Percentiles rank a stretch among this genome's conserved stretches.
Conservation (phyloP, 495 filamentous ascomycete genomes). For the Sordaria brevicollis region DNA sequence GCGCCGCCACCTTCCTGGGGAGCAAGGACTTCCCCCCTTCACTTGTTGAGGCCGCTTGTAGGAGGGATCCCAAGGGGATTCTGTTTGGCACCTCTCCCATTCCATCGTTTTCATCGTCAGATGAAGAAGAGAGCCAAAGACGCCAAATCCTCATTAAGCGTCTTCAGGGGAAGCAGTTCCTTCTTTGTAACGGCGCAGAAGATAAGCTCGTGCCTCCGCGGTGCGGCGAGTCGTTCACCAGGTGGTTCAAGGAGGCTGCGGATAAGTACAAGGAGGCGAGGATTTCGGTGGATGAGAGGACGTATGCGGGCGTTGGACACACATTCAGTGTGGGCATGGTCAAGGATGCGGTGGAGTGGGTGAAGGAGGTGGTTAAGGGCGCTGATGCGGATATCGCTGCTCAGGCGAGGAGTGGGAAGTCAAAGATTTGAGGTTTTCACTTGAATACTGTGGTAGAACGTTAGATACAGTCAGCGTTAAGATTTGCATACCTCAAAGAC, state of each 20-base stretch:
- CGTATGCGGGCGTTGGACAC: constrained; percentile 66
- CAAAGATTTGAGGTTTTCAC: constrained; percentile 19
- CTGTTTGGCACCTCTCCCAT: constrained; percentile 44
- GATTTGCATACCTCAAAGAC: too few species aligned
- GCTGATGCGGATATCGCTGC: constrained; percentile 6
- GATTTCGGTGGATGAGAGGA: constrained; percentile 57
- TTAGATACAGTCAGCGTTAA: too few species aligned
- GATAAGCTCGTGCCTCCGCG: constrained; percentile 83
- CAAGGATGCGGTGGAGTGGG: constrained; percentile 55
- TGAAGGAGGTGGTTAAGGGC: constrained; percentile 40
- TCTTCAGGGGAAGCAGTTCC: constrained; percentile 62
- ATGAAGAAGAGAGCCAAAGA: constrained; percentile 16
- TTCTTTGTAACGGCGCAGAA: constrained; percentile 62
- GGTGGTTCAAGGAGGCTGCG: constrained; percentile 55
- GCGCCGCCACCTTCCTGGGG: constrained; percentile 58
- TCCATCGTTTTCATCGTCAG: constrained; percentile 3
- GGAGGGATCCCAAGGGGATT: constrained; percentile 59
- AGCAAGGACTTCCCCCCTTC: constrained; percentile 63
- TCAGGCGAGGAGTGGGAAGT: background rate
- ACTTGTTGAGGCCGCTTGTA: constrained; percentile 50
- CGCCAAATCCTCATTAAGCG: constrained; percentile 34
- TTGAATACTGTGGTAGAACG: too few species aligned
- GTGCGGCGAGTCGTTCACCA: constrained; percentile 56
- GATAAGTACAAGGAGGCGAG: constrained; percentile 48
- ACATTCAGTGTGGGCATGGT: constrained; percentile 64